Conservation (phyloP, 768 basidiomycete species). For the Saitozyma sp. region DNA sequence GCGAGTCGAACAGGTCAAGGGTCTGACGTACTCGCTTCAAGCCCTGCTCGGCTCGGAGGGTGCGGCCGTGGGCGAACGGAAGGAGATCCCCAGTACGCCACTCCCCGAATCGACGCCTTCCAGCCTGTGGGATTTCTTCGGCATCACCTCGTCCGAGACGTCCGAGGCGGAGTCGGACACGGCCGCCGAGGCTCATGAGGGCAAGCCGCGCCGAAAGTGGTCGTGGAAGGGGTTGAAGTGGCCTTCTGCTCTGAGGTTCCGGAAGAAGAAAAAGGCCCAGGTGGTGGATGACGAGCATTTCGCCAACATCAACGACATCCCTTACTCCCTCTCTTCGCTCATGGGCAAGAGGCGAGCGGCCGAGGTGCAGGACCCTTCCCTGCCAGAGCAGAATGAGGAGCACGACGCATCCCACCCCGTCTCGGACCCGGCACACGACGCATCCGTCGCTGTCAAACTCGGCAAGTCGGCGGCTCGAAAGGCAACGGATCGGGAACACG, state of each 20-base stretch:
- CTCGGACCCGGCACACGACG: constrained; percentile 62
- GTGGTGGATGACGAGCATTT: constrained; percentile 81
- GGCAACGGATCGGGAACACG: constrained; percentile 15
- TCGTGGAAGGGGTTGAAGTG: not conserved
- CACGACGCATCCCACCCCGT: constrained; percentile 59
- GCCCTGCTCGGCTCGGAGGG: constrained; percentile 71
- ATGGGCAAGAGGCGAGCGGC: constrained; percentile 58
- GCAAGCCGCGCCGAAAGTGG: not conserved
- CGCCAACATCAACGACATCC: constrained; percentile 94
- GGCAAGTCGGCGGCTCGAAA: constrained; percentile 27
- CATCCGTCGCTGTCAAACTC: constrained; percentile 62
- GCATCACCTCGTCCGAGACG: not conserved
- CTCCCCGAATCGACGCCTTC: not conserved
- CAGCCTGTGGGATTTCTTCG: not conserved
- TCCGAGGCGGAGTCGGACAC: not conserved
- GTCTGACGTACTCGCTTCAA: constrained; percentile 92
- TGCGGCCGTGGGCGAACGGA: constrained; percentile 28
- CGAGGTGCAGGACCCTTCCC: not conserved
- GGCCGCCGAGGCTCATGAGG: not conserved
- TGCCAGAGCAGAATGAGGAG: constrained; percentile 22
- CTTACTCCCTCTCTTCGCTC: constrained; percentile 88
- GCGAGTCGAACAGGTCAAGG: constrained; percentile 94
- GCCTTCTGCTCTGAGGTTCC: not conserved
- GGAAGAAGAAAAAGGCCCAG: not conserved
- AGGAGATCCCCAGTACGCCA: constrained; percentile 12